These are phyloP conservation scores for Pythium grandisporangium DNA, from an alignment of 352 stramenopile species.

Conservation along the genomic window DNA sequence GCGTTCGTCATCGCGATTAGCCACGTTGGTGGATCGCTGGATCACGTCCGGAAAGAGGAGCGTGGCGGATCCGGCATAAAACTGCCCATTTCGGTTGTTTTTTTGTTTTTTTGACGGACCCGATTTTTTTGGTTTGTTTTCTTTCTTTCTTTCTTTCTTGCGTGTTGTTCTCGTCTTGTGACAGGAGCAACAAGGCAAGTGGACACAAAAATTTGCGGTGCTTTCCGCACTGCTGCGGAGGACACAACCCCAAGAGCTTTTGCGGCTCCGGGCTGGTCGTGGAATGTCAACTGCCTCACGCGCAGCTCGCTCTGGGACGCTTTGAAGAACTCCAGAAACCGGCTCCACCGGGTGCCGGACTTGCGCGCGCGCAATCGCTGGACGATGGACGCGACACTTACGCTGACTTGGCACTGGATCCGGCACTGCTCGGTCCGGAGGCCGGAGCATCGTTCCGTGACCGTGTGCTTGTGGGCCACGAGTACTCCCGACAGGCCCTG, in stretches of 20 bases:
- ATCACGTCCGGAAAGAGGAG: too few relatives aligned
- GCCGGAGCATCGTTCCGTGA: too few relatives aligned
- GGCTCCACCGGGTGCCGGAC: neutral
- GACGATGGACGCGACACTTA: too few relatives aligned
- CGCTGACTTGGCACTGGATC: too few relatives aligned
- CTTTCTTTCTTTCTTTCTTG: slow-evolving; percentile 2
- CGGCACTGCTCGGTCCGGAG: too few relatives aligned
- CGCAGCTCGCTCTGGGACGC: slow-evolving; percentile 47
- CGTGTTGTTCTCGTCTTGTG: neutral
- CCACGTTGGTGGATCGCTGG: too few relatives aligned
- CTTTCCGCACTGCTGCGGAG: slow-evolving; percentile 77
- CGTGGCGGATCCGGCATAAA: too few relatives aligned
- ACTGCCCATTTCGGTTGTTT: too few relatives aligned
- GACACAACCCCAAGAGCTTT: slow-evolving; percentile 81
- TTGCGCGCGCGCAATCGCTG: neutral
- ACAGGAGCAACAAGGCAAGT: slow-evolving; percentile 80
- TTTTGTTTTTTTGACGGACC: neutral
- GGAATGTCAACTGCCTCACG: slow-evolving; percentile 50
- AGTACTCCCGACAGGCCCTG: slow-evolving; percentile 49
- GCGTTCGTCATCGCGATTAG: neutral
- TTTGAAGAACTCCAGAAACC: slow-evolving; percentile 56
- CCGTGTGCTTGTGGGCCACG: slow-evolving; percentile 22
- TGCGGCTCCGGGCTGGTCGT: slow-evolving; percentile 70
- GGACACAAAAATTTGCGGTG: slow-evolving; percentile 80
- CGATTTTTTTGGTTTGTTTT: neutral